Base-by-base conservation (phyloP, 2,329 filamentous ascomycete species). In the Dichotomopilus funicola region DNA sequence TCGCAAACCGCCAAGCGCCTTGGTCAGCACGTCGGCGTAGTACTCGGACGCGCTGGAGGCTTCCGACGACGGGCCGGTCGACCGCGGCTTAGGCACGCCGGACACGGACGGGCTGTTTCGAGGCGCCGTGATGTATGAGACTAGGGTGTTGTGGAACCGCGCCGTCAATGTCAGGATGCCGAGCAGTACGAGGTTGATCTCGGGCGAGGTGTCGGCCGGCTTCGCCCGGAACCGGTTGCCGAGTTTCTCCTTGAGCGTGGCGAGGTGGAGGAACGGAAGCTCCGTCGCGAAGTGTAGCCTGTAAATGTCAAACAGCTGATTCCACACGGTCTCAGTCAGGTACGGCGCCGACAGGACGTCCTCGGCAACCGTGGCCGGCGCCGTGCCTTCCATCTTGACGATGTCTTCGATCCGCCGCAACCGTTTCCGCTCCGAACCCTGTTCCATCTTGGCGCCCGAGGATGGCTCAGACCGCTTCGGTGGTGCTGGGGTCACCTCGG, bases 211-310 rank as follows among this genome's bases (percentile, higher is more conserved):
- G 46, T 74, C 71, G 41, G 66, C 62, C 38, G 73, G 66, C 44
- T 65, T 66, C 19, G 60, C 68, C 52, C 69, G 71, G 56, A 71
- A 71, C 58, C 71, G 72, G 60, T 71, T 70, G n/a, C 71, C 72
- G 59, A 79, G 71, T 54, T 73, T 75, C 57, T 78, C 75, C 62
- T 78, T 78, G 61, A 89, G 81, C 0, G 80, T 86, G 2, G 82
- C 78, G 5, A 85, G 73, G 65, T 89, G 86, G 6, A 90, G 68
- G 64, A 90, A 90, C 0, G 86, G 82, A 41, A 90, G 75, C 65
- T 89, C 86, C 1, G 86, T 83, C 0, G 83, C 83, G 66, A 86
- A 89, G 65, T 90, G 85, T 43, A 84, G 74, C 63, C 85, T 82
- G 68, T 86, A 89, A 34, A 88, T 81, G 62, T 82, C 81, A 62